Percentiles rank a stretch among this genome's conserved stretches.
These are phyloP conservation scores for Cyclocybe aegerita DNA, from an alignment of 768 basidiomycete species.

Conservation along the genomic window DNA sequence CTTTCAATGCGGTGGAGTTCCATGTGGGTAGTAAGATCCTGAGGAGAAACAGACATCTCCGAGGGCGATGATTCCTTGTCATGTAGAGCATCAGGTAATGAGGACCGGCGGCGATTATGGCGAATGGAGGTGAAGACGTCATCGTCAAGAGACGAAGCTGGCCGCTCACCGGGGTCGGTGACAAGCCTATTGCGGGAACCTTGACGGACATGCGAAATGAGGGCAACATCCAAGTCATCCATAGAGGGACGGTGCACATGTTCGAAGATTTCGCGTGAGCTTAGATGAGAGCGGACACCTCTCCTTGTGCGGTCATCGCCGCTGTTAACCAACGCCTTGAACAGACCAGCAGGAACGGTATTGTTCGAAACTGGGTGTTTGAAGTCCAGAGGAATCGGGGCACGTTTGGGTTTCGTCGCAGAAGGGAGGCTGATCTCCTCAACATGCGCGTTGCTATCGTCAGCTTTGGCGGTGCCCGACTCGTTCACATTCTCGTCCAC, in stretches of 20 bases:
- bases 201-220: constrained; percentile 55
- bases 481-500: constrained; percentile 23
- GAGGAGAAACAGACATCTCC: constrained; percentile 35
- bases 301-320: constrained; percentile 69
- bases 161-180: constrained; percentile 50
- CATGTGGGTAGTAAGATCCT: constrained; percentile 53
- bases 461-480: constrained; percentile 34
- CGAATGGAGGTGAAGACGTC: constrained; percentile 35
- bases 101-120: constrained; percentile 53
- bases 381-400: constrained; percentile 80
- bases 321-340: constrained; percentile 69
- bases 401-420: constrained; percentile 49
- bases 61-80: constrained; percentile 45
- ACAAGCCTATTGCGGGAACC: constrained; percentile 47
- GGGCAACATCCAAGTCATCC: constrained; percentile 70
- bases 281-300: constrained; percentile 72
- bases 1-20: constrained; percentile 63
- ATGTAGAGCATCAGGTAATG: constrained; percentile 55
- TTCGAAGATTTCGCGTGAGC: constrained; percentile 74
- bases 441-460: constrained; percentile 20
- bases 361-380: constrained; percentile 53
- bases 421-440: constrained; percentile 28
- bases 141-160: constrained; percentile 22
- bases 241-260: constrained; percentile 69
- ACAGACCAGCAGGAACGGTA: constrained; percentile 82